Evolutionary conservation across 768 basidiomycete genomes (phyloP).

Genomic region (Leccinum aurantiacum): DNA sequence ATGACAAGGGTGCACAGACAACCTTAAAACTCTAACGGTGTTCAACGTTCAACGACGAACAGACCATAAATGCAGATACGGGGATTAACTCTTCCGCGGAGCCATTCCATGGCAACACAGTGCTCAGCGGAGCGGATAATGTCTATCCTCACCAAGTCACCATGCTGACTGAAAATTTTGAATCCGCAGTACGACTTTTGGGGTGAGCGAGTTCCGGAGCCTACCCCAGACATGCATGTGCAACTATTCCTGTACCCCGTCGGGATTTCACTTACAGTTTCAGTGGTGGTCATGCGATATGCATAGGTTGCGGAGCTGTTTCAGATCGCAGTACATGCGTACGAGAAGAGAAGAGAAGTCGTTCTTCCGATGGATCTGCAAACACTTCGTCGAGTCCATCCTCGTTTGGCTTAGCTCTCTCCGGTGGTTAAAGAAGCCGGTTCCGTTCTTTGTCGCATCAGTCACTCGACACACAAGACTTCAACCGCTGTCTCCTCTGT

Average conservation of each 20-base stretch:
- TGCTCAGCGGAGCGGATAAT: background rate
- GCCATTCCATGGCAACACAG: background rate
- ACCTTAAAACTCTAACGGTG: background rate
- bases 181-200: background rate
- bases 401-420: background rate
- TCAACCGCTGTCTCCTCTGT: background rate
- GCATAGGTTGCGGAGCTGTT: background rate
- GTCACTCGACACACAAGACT: background rate
- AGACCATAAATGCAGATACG: background rate
- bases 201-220: background rate
- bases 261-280: background rate
- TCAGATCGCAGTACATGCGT: background rate
- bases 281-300: background rate
- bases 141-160: background rate
- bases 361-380: background rate
- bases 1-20: background rate
- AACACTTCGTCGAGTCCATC: background rate
- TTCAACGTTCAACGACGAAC: background rate
- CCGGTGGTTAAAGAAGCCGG: background rate
- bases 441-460: background rate
- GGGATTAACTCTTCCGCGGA: background rate
- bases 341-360: background rate
- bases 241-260: background rate
- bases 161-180: background rate
- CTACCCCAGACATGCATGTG: background rate